Evolutionary conservation across 202 grass and related monocot genomes (phyloP), one percentile per base, ranked within the genome.

Genomic region (Eragrostis tef): DNA sequence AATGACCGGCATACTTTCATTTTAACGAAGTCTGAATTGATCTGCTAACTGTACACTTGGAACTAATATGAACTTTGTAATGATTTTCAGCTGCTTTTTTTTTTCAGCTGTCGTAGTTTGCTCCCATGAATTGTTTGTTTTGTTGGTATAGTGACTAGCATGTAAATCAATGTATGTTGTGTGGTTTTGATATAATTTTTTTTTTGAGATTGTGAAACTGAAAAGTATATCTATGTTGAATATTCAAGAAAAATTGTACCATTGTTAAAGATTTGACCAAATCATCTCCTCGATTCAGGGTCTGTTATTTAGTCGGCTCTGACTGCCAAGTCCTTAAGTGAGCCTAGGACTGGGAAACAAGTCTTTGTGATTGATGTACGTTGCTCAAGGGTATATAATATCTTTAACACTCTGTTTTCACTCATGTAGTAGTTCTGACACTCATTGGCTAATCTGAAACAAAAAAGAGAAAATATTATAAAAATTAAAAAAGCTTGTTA

Each of bases 101-200:
- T 64, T 11, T 53, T 34, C 2, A 11, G 54, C 43, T 21, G 25
- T 14, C 58, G 22, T 65, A 20, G 48, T 80, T 58, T 60, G 85
- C 51, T 75, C 68, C 42, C 43, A 50, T 29, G 16, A 34, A 49
- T 48, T 63, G 31, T 47, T 73, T 26, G 14, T n/a, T n/a, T n/a
- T n/a, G n/a, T 53, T 24, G 19, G 79, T 71, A 83, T 36, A 82
- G 43, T 16, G 63, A 49, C 24, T 41, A 77, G 68, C 46, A 72
- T 87, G 58, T 79, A 83, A 87, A 83, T 67, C 49, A 48, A 41
- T 83, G 58, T 78, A 83, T 66, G 71, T 72, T 70, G 4, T 77
- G 64, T 64, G 19, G 29, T 34, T 36, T 6, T 46, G 36, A 11
- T 21, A 83, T 56, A 36, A 20, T 64, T 11, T 5, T 71, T 78